These are phyloP conservation scores for Chrysanthemum makinoi DNA, from an alignment of 129 eudicot species.

Conservation along the genomic window DNA sequence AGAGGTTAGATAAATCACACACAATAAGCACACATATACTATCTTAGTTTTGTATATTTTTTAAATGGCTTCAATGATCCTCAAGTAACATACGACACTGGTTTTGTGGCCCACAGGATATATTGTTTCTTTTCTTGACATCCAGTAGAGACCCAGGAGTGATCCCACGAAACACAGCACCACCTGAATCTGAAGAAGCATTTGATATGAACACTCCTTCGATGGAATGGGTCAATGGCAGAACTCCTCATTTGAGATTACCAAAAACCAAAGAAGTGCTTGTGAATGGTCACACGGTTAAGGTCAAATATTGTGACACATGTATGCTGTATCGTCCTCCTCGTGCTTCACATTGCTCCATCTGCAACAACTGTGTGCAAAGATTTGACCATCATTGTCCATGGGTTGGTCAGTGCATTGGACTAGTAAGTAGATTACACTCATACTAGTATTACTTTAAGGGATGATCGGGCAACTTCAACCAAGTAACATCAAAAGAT, in stretches of 20 bases:
- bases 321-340: constrained; percentile 96
- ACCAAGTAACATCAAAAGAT: background rate
- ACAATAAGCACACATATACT: too few species aligned
- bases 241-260: constrained; percentile 66
- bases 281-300: constrained; percentile 76
- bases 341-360: constrained; percentile 96
- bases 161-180: constrained; percentile 69
- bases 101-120: constrained; percentile 49
- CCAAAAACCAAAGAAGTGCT: constrained; percentile 73
- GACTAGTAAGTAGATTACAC: constrained; percentile 57
- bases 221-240: constrained; percentile 80
- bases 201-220: constrained; percentile 69
- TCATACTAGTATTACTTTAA: background rate
- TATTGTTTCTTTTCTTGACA: constrained; percentile 67
- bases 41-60: too few species aligned
- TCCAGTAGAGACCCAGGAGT: constrained; percentile 96
- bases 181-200: constrained; percentile 77
- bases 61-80: too few species aligned
- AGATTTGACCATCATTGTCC: constrained; percentile 98
- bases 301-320: constrained; percentile 88
- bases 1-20: too few species aligned
- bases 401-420: constrained; percentile 99
- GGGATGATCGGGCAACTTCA: background rate
- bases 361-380: constrained; percentile 96
- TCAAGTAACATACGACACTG: background rate